Base-by-base conservation (phyloP, 164 flowering plant species). In the Stephania japonica region DNA sequence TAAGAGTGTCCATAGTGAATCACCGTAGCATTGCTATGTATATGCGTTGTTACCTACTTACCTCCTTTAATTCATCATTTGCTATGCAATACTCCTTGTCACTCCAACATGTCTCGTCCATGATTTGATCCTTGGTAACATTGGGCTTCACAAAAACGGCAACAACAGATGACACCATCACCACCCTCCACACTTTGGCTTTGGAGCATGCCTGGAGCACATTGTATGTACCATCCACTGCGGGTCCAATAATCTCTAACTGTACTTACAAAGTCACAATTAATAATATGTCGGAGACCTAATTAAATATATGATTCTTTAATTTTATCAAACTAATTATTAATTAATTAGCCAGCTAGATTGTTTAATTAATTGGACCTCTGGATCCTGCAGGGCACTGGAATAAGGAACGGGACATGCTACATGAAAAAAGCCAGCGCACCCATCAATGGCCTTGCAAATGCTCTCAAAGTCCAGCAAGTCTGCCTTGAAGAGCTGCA, bases 81-180 rank as follows among this genome's bases (percentile, higher is more conserved):
- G 38, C 68, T 66, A 70, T 75, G 80, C 87, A 83, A 67, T 69
- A 75, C 32, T 87, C 86, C 63, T 70, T 68, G 69, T 85, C 86
- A 25, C 88, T 84, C 92, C 92, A 89, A 67, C 85, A 86, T 50
- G 77, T 72, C 61, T 89, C 92, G 44, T 87, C 87, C 78, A 56
- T 81, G 68, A 75, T 78, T 68, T 76, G 71, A 72, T 68, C 82
- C 76, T 81, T 78, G 26, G 83, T 87, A 86, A 86, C 81, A 6
- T 56, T 74, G 11, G 89, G 92, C 38, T 82, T 87, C 81, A 77
- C 12, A 24, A 7, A 1, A 25, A 85, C 74, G 25, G 90, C 87
- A 68, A 78, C 84, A 10, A 25, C 71, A 75, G 88, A 82, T n/a
- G 89, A 85, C 27, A 85, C 86, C 23, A 74, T 50, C 16, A 86